Evolutionary conservation across 148 eudicot genomes (phyloP).

Genomic region (Vaccinium myrtillus): DNA sequence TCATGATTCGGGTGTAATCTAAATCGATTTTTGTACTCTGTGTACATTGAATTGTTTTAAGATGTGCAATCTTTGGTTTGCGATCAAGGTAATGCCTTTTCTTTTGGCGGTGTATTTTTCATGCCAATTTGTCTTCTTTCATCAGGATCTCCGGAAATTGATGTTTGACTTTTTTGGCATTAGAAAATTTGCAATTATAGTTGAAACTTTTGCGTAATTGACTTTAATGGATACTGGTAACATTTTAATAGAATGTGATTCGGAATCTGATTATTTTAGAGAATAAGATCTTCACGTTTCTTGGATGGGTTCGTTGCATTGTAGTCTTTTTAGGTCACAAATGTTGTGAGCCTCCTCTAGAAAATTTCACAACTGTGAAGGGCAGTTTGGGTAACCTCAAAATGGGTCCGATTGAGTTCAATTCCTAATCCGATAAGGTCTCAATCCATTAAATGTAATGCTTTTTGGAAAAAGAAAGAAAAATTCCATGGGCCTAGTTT

Average conservation of each 20-base stretch:
- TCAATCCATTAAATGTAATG: background rate
- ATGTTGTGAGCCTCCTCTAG: background rate
- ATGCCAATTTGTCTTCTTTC: background rate
- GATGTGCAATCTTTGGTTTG: background rate
- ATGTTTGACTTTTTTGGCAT: background rate
- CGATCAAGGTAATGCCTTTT: background rate
- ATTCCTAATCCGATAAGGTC: background rate
- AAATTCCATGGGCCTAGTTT: background rate
- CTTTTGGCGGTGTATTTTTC: background rate
- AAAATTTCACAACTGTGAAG: background rate
- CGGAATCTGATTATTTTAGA: background rate
- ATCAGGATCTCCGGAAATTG: background rate
- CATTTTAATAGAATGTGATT: background rate
- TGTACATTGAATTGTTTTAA: background rate
- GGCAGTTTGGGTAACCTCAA: background rate
- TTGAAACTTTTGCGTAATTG: background rate
- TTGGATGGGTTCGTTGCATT: slow-evolving; percentile 13
- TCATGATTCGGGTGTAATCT: background rate
- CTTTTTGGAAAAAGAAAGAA: background rate
- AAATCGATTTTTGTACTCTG: background rate
- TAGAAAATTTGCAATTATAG: background rate
- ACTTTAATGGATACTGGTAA: background rate
- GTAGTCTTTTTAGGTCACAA: background rate
- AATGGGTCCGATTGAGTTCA: background rate
- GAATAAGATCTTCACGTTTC: slow-evolving; percentile 1